Base-by-base conservation (phyloP, 1,139 yeast genomes). In the Meyerozyma carpophila region DNA sequence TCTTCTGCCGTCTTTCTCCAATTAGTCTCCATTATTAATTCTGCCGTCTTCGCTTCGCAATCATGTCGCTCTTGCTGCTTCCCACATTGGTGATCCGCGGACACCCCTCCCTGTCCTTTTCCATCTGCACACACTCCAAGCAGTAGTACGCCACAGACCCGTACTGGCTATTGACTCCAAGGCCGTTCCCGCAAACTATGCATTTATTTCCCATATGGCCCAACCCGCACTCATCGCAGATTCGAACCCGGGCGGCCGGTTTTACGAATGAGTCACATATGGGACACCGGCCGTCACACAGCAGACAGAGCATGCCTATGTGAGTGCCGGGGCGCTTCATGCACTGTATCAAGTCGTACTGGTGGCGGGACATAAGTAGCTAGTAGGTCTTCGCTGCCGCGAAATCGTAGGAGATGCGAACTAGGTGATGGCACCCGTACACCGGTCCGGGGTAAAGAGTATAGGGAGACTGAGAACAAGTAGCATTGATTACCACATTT, bases 221-320 rank as follows among this genome's bases (percentile, higher is more conserved):
- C 55, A 80, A 79, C 0, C 95, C 75, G 60, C 98, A 91, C 51
- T 84, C 94, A 47, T 85, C 90, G 62, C 98, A 91, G 27, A 89
- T 75, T 49, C 86, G 71, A 3, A 82, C 97, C 45, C 71, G 65
- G n/a, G 81, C 72, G 7, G 79, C 75, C 1, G 95, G 91, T 48
- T 86, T 81, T 10, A 89, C 96, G 51, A 75, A 79, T 1, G 96
- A 86, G 58, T 90, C 98, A 62, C 98, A 91, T 1, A 81, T 71
- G 2, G 97, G 97, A 57, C 98, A 91, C 50, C 83, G 74, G 1
- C 97, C 98, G 57, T 91, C 97, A 61, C 98, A 91, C 61, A 77
- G 85, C 34, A 79, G 81, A 57, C 98, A 91, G 8, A 91, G 71
- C 45, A 73, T 66, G 0, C 96, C 97, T 6, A 79, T 62, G 28